A percentile compares a stretch with the other conserved stretches of the same genome.
Conservation (phyloP, 805 yeast genomes). For the Candida takata region DNA sequence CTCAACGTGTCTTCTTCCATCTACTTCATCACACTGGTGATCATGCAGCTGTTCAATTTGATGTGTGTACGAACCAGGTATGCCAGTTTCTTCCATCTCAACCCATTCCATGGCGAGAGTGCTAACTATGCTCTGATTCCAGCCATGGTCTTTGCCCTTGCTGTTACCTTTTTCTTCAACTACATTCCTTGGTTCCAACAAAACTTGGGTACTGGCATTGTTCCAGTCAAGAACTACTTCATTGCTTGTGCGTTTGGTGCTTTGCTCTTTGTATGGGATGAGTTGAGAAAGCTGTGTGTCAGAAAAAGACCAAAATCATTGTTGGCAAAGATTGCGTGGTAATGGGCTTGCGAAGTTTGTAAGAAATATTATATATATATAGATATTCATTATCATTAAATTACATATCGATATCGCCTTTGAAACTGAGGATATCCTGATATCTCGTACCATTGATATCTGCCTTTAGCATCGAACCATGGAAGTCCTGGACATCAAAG, state of each 20-base stretch:
- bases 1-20: conserved; percentile 34
- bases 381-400: background rate
- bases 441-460: conserved; percentile 60
- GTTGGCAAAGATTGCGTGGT: conserved; percentile 39
- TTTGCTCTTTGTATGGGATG: conserved; percentile 35
- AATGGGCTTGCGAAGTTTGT: no score
- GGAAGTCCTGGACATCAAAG: conserved; percentile 9
- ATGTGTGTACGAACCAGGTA: conserved; percentile 36
- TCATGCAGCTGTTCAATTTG: conserved; percentile 40
- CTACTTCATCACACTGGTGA: conserved; percentile 40
- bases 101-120: conserved; percentile 29
- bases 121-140: conserved; percentile 24
- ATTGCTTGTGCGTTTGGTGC: conserved; percentile 39
- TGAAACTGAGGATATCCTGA: conserved; percentile 58
- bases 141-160: conserved; percentile 30
- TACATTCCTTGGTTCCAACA: conserved; percentile 34
- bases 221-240: conserved; percentile 41
- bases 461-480: conserved; percentile 5
- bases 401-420: conserved; percentile 48
- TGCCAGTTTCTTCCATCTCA: conserved; percentile 35
- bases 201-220: conserved; percentile 29
- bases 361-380: no score
- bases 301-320: conserved; percentile 33
- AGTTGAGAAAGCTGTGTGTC: conserved; percentile 30
- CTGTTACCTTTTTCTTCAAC: conserved; percentile 35